Evolutionary conservation across 768 basidiomycete species (phyloP), one percentile per base, ranked within the genome.

Genomic region (Ramaria sp.): DNA sequence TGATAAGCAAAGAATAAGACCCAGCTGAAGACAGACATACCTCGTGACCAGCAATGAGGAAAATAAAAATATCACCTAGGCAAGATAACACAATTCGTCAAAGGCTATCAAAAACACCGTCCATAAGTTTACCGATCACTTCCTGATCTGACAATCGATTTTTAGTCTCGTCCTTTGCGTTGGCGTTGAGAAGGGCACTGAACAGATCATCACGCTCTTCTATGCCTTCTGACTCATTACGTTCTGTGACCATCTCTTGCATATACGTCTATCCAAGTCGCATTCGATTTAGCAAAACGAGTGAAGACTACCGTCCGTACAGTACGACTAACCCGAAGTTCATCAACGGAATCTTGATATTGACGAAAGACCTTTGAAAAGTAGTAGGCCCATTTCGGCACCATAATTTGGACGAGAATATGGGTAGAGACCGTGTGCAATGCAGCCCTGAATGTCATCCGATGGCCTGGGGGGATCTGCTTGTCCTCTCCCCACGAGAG

Each of bases 191-290:
- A 20, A 82, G 69, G 61, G 72, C 76, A 61, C 69, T 76, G 62
- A 83, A 77, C 15, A 82, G 67, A 65, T 83, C 81, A 54, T 77
- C 64, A 37, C 72, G 71, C 58, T 73, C 71, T 52, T 67, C 71
- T 53, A 73, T 72, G 53, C 66, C 62, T 56, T 37, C 33, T 10
- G 45, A 33, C 13, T n/a, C 51, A 45, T 70, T 69, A 3, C 79
- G 74, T 34, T 70, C 72, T 19, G 67, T 63, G 46, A 82, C 78
- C 79, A 82, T 81, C 62, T 81, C 79, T 3, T 63, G 58, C 72
- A 81, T 75, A 57, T 78, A 79, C 45, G 13, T 59, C 75, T 77
- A n/a, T 37, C 13, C n/a, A 54, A 54, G 24, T 54, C 11, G 20
- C 52, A 31, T 12, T 9, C 41, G 20, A 17, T 13, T 43, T 13